A percentile compares a stretch with the other conserved stretches of the same genome.
These are phyloP conservation scores for Sextonia rubra DNA, from an alignment of 164 flowering plant genomes.

Conservation along the genomic window DNA sequence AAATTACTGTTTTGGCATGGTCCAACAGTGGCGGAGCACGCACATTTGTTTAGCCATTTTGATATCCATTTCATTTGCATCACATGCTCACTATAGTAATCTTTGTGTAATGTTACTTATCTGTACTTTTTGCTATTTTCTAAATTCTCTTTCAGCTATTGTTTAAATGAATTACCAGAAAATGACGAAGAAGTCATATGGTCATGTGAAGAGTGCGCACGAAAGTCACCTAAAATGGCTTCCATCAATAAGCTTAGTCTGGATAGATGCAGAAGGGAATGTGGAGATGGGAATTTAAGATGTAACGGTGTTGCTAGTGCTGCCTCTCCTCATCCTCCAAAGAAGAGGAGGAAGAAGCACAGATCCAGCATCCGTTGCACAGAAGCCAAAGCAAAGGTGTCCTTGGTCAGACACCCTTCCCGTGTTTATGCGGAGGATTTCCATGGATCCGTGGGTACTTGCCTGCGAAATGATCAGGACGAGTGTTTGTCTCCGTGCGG, in stretches of 20 bases:
- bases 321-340: background rate
- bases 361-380: background rate
- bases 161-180: constrained; percentile 28
- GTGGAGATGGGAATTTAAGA: background rate
- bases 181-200: constrained; percentile 31
- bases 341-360: background rate
- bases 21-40: too few relatives aligned
- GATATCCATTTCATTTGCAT: background rate
- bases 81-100: background rate
- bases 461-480: background rate
- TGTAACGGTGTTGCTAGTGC: background rate
- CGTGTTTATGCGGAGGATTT: background rate
- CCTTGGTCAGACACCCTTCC: background rate
- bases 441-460: background rate
- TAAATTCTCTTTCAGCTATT: constrained; percentile 34
- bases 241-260: constrained; percentile 3
- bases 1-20: background rate
- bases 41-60: background rate
- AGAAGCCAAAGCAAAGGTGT: constrained; percentile 3
- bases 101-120: background rate
- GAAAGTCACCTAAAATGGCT: constrained; percentile 10
- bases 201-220: constrained; percentile 43
- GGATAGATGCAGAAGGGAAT: constrained; percentile 5
- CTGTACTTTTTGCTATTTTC: too few relatives aligned
- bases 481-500: too few relatives aligned